Evolutionary conservation across 768 basidiomycete genomes (phyloP), one percentile per base, ranked within the genome.

Genomic region (Trametes meyenii): DNA sequence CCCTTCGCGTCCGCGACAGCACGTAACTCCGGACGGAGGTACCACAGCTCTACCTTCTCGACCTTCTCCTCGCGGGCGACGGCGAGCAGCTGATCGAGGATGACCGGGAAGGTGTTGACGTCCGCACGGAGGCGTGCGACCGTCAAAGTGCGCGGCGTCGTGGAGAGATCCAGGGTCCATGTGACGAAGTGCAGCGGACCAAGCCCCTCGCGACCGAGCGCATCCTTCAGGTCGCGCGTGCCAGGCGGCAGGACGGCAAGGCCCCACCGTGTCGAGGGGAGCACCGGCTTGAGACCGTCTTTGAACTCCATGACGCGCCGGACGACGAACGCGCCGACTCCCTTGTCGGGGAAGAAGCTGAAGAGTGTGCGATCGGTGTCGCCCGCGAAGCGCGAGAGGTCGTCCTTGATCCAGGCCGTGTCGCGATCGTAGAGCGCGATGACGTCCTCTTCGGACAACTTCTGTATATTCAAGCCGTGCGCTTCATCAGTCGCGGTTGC

Each of bases 281-380:
- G 61, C 26, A 55, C 49, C 3, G 58, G 64, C 19, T 23, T 68
- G 14, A 61, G 29, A 35, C 63, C 66, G 59, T 62, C 63, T 12
- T 65, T 58, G 44, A 68, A 62, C 6, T 58, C 14, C 71, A 72
- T 73, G 16, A 71, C 58, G 35, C 80, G 71, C 51, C 70, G 70
- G 36, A 80, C 66, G 52, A 76, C 76, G 64, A 76, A 82, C 13
- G 76, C 78, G n/a, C 77, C 81, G 11, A 84, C 78, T n/a, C 83
- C 83, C 19, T 72, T 60, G 57, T 74, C 64, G 1, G 84, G 79
- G 23, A 83, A 74, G 67, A 76, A 82, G 0, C 80, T 64, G 58
- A 78, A 76, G n/a, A 72, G 51, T 55, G 68, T 67, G 33, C 40
- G 46, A 14, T 44, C 39, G 10, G 60, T n/a, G 64, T 65, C 55